phyloP scores from a whole-genome alignment of 1,139 yeast genomes.

The Suhomyces bolitotheri region DNA sequence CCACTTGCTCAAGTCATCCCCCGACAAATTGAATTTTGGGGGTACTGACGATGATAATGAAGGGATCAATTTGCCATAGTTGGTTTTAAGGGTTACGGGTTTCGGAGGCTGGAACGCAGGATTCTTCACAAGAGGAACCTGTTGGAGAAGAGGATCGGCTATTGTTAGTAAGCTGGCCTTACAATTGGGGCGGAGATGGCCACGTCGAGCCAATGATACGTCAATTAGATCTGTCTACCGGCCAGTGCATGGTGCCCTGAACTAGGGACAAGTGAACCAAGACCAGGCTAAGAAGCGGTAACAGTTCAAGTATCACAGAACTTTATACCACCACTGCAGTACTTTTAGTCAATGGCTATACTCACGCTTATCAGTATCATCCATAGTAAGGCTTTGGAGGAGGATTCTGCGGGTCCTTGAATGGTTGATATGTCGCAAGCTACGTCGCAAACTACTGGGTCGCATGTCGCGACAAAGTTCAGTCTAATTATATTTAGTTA shows the following conservation, averaged over 20 bases:
- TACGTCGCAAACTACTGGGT: too few relatives aligned
- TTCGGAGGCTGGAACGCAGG: slow-evolving; percentile 59
- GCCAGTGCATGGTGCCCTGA: too few relatives aligned
- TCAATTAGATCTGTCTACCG: too few relatives aligned
- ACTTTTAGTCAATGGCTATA: too few relatives aligned
- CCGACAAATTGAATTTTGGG: slow-evolving; percentile 36
- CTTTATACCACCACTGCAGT: too few relatives aligned
- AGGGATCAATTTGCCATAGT: slow-evolving; percentile 46
- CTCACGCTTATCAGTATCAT: slow-evolving; percentile 27
- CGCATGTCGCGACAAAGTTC: slow-evolving; percentile 1
- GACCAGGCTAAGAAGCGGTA: too few relatives aligned
- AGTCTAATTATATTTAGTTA: slow-evolving; percentile 4
- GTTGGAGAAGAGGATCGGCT: slow-evolving; percentile 55
- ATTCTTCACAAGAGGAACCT: slow-evolving; percentile 59
- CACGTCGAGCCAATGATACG: too few relatives aligned
- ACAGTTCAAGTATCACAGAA: too few relatives aligned
- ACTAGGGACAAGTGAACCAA: too few relatives aligned
- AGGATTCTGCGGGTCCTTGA: too few relatives aligned
- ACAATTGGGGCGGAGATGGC: background rate
- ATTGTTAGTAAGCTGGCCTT: slow-evolving; percentile 8
- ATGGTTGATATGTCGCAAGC: too few relatives aligned
- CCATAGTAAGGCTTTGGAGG: slow-evolving; percentile 16
- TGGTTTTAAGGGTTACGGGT: slow-evolving; percentile 54
- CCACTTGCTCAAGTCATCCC: slow-evolving; percentile 35
- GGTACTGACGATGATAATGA: slow-evolving; percentile 40